These are phyloP conservation scores for Cryphonectria parasitica DNA, from an alignment of 2,329 filamentous ascomycete genomes.

Conservation along the genomic window DNA sequence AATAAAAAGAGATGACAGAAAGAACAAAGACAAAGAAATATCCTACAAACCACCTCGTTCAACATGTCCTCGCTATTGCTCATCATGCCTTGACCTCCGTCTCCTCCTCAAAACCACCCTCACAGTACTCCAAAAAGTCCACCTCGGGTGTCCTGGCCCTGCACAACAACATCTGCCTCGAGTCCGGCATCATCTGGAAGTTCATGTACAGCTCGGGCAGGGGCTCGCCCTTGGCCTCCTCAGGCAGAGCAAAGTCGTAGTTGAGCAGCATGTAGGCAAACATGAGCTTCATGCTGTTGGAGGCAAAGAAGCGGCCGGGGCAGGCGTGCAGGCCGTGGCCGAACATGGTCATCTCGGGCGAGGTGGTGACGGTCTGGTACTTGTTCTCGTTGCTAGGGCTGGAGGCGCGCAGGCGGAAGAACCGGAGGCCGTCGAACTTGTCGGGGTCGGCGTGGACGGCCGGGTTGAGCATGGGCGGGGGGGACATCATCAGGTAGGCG, in stretches of 20 bases:
- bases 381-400: constrained; percentile 28
- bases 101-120: not conserved
- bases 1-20: not conserved
- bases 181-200: not conserved
- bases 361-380: constrained; percentile 32
- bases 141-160: constrained; percentile 4
- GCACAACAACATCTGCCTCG: constrained; percentile 1
- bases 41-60: not conserved
- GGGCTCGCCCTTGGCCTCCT: constrained; percentile 39
- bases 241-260: constrained; percentile 33
- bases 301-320: constrained; percentile 45
- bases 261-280: constrained; percentile 35
- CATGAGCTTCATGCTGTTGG: constrained; percentile 44
- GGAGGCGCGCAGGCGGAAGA: constrained; percentile 41
- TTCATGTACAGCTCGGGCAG: not conserved
- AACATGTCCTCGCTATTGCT: not conserved
- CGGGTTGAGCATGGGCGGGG: constrained; percentile 31
- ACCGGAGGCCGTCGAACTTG: constrained; percentile 48
- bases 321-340: constrained; percentile 47
- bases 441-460: constrained; percentile 40
- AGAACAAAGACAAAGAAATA: not conserved
- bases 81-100: not conserved
- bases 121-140: not conserved
- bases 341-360: constrained; percentile 36
- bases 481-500: constrained; percentile 9